Conservation (phyloP, 805 yeast species). For the Yarrowia yakushimensis region DNA sequence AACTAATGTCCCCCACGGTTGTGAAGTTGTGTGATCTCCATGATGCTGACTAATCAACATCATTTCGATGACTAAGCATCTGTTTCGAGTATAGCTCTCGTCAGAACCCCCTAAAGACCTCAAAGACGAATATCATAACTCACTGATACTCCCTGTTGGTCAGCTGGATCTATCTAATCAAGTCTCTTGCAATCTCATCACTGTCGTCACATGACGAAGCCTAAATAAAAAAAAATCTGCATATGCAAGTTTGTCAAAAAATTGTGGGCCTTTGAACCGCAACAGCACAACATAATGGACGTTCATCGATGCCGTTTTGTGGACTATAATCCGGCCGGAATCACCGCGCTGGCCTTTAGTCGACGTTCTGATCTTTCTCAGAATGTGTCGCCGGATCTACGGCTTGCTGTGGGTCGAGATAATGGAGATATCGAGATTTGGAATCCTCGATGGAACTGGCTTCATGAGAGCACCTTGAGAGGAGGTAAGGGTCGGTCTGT, state of each 20-base stretch:
- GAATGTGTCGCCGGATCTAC: constrained; percentile 45
- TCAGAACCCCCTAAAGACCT: no score
- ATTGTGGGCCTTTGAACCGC: no score
- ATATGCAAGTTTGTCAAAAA: not conserved
- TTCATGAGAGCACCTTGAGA: constrained; percentile 63
- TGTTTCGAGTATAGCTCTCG: no score
- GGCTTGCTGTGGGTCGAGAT: constrained; percentile 87
- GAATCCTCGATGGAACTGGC: constrained; percentile 70
- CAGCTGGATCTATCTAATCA: no score
- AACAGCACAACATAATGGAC: constrained; percentile 47
- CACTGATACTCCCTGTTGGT: no score
- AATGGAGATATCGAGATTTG: constrained; percentile 96
- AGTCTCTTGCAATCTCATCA: no score
- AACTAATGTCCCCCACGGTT: no score
- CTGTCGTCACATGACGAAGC: not conserved
- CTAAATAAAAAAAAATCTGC: not conserved
- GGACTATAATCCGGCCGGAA: constrained; percentile 79
- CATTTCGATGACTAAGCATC: no score
- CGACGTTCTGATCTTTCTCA: constrained; percentile 36
- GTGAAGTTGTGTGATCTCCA: no score
- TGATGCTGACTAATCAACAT: no score
- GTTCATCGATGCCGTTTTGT: constrained; percentile 90
- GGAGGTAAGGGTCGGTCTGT: constrained; percentile 83
- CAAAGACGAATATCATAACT: no score
- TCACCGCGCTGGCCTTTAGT: constrained; percentile 78